phyloP scores from a whole-genome alignment of 225 moss, liverwort and hornwort genomes.

The Marchantia paleacea region DNA sequence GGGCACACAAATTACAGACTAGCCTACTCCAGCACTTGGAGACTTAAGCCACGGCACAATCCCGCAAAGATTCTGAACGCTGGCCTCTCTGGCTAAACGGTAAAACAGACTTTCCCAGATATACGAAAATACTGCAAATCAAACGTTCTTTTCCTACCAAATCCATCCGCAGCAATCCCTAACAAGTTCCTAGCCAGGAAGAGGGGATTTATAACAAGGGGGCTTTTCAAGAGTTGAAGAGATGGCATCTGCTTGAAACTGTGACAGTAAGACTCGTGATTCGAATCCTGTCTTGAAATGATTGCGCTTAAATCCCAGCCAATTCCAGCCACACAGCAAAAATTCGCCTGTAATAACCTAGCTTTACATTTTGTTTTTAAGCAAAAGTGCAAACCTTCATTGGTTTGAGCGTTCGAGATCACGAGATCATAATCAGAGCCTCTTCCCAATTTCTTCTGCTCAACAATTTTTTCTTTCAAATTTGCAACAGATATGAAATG shows the following conservation, averaged over 20 bases:
- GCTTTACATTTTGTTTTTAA: conserved; percentile 32
- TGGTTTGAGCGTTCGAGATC: conserved; percentile 59
- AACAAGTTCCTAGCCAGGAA: not conserved
- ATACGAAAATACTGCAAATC: not conserved
- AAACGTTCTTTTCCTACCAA: not conserved
- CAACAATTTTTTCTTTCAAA: conserved; percentile 69
- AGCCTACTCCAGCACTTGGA: conserved; percentile 26
- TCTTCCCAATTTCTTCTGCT: conserved; percentile 65
- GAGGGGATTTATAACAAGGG: not conserved
- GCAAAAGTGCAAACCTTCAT: conserved; percentile 58
- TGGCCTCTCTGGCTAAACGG: not conserved
- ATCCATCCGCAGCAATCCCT: not conserved
- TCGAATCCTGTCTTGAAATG: conserved; percentile 18
- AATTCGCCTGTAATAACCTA: conserved; percentile 19
- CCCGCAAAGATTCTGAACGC: not conserved
- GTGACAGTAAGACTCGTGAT: conserved; percentile 14
- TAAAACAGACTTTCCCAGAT: not conserved
- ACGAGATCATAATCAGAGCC: conserved; percentile 59
- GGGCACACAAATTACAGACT: conserved; percentile 44
- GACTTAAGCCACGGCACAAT: conserved; percentile 12
- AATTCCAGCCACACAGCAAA: conserved; percentile 19
- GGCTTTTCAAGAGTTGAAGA: not conserved
- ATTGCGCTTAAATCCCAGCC: conserved; percentile 21
- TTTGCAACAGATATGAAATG: conserved; percentile 65
- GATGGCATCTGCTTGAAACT: not conserved